Evolutionary conservation across 2,329 filamentous ascomycete species (phyloP), one percentile per base, ranked within the genome.

Genomic region (Rutstroemia sp.): DNA sequence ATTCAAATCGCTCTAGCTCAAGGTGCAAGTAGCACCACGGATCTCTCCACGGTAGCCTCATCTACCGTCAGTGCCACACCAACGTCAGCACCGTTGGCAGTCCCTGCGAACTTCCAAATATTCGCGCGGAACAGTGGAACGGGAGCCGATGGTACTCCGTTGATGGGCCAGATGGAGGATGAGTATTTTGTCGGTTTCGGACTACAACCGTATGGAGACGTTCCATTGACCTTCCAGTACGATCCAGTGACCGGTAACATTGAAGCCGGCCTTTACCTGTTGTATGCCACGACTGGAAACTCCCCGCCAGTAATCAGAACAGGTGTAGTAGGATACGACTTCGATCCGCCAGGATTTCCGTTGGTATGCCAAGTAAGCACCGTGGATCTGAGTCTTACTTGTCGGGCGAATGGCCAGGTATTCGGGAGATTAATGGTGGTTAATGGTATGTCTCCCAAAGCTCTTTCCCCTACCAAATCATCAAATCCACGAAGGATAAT

Each of bases 141-240:
- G 1, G 6, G 10, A 4, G 42, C 42, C 9, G 51, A 53, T 17
- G 17, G 17, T 14, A 47, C 19, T 2, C 5, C 19, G 12, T 30
- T 53, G 6, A 37, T 46, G 51, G 45, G 30, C 23, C 42, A 46
- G 46, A 30, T 46, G 37, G 17, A 39, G 5, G 6, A 41, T 7
- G 51, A 47, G 45, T 53, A 47, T 25, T 53, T 34, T 5, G 51
- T 42, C n/a, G 51, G 51, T 5, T 47, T 53, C 16, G 34, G 34
- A 34, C 6, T 41, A 5, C 16, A 37, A 2, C 4, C 8, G 19
- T 54, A 48, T 41, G 34, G 34, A 6, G 30, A 37, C 16, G 8
- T 17, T 6, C 21, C 23, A 21, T 54, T 48, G n/a, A 12, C 19
- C 16, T 54, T 54, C 5, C 19, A n/a, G 2, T 54, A 34, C 6